A percentile compares a stretch with the other conserved stretches of the same genome.
Evolutionary conservation across 371 early-diverging fungal species (phyloP).

Genomic region (Fennellomyces sp.): DNA sequence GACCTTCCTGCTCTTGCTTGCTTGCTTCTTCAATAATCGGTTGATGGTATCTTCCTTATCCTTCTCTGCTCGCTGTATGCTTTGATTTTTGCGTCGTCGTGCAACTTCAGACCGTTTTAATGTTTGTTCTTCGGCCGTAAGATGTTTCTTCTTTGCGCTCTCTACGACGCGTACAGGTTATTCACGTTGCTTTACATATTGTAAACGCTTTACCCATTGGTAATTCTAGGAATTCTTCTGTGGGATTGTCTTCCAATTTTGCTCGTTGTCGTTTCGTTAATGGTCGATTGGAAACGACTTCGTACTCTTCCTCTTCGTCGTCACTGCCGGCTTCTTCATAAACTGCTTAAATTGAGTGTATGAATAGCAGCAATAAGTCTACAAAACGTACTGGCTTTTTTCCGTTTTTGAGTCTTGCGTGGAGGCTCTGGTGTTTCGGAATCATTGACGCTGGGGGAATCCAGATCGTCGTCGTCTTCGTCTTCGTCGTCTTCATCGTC

Average conservation of each 20-base stretch:
- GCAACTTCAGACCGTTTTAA: conserved; percentile 74
- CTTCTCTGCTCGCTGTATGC: conserved; percentile 76
- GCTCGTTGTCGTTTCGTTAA: conserved; percentile 79
- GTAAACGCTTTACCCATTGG: conserved; percentile 72
- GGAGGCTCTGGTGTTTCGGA: neutral
- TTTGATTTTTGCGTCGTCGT: conserved; percentile 77
- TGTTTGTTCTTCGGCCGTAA: conserved; percentile 73
- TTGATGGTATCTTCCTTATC: conserved; percentile 79
- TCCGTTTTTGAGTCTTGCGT: conserved; percentile 6
- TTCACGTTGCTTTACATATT: no score
- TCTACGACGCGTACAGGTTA: neutral
- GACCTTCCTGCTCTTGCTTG: conserved; percentile 63
- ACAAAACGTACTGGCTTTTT: conserved; percentile 5
- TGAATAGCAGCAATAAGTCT: no score
- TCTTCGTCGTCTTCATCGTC: conserved; percentile 18
- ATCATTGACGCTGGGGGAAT: conserved; percentile 15
- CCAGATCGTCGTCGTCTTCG: neutral
- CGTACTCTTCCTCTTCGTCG: conserved; percentile 44
- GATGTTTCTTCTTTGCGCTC: conserved; percentile 53
- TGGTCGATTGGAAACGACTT: conserved; percentile 50
- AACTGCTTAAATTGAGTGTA: no score
- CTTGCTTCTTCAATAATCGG: conserved; percentile 74
- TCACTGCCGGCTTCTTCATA: conserved; percentile 10
- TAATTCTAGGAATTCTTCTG: conserved; percentile 66
- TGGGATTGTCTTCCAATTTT: conserved; percentile 56